Conservation (phyloP, 345 rosid genomes). For the Heritiera fomes region DNA sequence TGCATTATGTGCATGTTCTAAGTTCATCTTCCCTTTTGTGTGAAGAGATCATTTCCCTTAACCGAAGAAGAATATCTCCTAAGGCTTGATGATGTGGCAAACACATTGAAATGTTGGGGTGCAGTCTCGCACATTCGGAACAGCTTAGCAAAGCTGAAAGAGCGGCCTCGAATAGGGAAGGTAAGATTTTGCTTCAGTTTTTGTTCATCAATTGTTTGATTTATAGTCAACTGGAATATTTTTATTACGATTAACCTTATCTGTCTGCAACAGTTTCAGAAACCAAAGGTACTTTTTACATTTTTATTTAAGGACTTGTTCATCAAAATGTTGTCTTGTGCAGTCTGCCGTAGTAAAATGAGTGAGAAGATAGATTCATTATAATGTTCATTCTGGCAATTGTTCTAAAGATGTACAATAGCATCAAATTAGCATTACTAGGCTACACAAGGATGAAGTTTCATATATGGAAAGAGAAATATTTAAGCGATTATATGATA, state of each 20-base stretch:
- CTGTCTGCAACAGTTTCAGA: background rate
- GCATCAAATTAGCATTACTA: background rate
- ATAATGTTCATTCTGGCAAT: background rate
- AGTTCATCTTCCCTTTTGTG: constrained; percentile 22
- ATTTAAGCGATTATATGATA: no score
- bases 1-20: background rate
- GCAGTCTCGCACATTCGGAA: constrained; percentile 87
- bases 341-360: background rate
- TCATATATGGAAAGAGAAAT: background rate
- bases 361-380: background rate
- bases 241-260: background rate
- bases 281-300: background rate
- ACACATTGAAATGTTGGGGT: constrained; percentile 94
- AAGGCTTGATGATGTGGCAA: constrained; percentile 94
- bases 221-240: background rate
- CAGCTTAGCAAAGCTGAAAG: constrained; percentile 83
- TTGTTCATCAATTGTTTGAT: background rate
- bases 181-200: background rate
- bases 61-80: constrained; percentile 90
- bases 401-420: background rate
- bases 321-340: background rate
- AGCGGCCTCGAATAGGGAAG: constrained; percentile 69
- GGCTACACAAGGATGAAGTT: no score
- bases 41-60: constrained; percentile 86
- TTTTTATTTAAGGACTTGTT: background rate